Base-by-base conservation (phyloP, 371 early-diverging fungal species). In the Mucor velutinosus region DNA sequence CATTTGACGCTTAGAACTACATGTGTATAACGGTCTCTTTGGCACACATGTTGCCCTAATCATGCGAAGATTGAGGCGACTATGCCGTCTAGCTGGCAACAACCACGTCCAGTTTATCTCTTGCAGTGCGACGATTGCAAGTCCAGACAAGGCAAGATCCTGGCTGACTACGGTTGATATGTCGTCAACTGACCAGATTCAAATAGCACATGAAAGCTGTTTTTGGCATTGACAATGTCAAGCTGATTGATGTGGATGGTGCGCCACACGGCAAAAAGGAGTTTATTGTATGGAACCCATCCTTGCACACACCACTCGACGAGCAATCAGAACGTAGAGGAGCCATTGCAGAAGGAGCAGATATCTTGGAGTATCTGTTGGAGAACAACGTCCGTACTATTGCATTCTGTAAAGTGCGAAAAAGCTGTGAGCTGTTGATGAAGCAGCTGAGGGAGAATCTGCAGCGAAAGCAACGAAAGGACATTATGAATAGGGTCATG, bases 21-120 rank as follows among this genome's bases (percentile, higher is more conserved):
- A 94, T 66, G 82, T 84, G 1, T 94, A 93, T 61, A 76, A 87
- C 47, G 88, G 84, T 1, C 57, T 77, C 7, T 90, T 94, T 73
- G 95, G 94, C 8, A 76, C 86, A 14, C 90, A 95, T 53, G 74
- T 87, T 3, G 82, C 89, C 0, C 72, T 89, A 33, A 85, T 94
- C 11, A 75, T 95, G 77, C 77, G 90, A 5, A 72, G 95, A 12
- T 63, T 94, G 43, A 70, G 79, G 15, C 81, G 94, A 1, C 33
- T 94, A 17, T 87, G 86, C 58, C 49, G 62, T n/a, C 58, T 75
- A 27, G 73, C 73, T 60, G 84, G 79, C 10, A 88, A 90, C 57
- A 55, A 69, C 7, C 17, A 49, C 0, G 69, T 89, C 10, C 82
- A 78, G 64, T 90, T 90, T 66, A 75, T 94, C 29, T 81, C 89